Evolutionary conservation across 129 eudicot species (phyloP).

Genomic region (Lactuca sativa): DNA sequence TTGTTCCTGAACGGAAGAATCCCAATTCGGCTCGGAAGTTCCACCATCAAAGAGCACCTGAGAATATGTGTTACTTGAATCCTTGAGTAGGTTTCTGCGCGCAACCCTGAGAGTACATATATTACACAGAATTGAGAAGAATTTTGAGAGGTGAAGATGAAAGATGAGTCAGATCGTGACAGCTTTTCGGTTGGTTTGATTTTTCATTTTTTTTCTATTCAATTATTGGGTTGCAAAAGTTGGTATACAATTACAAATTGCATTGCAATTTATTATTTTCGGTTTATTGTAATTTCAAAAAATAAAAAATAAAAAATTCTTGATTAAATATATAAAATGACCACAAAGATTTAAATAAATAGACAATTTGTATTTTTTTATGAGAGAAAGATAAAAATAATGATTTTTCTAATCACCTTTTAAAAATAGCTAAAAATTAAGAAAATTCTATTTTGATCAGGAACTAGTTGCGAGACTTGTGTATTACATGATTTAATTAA

Average conservation of each 20-base stretch:
- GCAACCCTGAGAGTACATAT: neutral
- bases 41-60: constrained; percentile 27
- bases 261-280: too few species aligned
- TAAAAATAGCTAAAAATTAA: too few species aligned
- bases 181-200: constrained; percentile 25
- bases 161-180: constrained; percentile 26
- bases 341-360: too few species aligned
- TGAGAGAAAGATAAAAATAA: too few species aligned
- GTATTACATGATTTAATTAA: too few species aligned
- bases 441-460: too few species aligned
- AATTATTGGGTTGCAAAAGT: constrained; percentile 5
- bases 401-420: too few species aligned
- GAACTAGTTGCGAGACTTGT: too few species aligned
- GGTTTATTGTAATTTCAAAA: too few species aligned
- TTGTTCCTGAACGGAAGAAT: constrained; percentile 96
- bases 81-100: neutral
- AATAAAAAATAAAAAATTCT: too few species aligned
- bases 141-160: constrained; percentile 10
- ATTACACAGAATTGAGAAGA: neutral
- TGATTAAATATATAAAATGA: too few species aligned
- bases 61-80: neutral
- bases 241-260: neutral
- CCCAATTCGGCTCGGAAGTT: constrained; percentile 78
- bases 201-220: neutral
- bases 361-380: too few species aligned